Evolutionary conservation across 2,329 filamentous ascomycete genomes (phyloP), one percentile per base, ranked within the genome.

Genomic region (Hypoxylon sp.): DNA sequence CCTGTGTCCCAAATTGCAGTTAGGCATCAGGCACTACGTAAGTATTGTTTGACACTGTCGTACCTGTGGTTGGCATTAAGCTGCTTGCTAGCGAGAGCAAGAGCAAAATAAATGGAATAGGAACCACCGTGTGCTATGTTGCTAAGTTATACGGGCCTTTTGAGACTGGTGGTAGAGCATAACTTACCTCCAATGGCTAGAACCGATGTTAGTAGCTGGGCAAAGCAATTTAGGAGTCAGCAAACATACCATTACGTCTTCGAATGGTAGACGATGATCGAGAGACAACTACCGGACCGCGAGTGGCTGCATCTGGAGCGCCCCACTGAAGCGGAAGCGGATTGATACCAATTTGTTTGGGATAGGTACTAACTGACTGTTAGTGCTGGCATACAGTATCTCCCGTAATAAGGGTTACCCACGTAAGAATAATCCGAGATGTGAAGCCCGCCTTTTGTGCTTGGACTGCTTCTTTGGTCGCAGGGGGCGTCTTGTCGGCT

Each of bases 31-130:
- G 31, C 42, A 33, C 5, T 22, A 37, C 11, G 46, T 29, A 35
- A 39, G 29, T 46, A 22, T 26, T 44, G 11, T 37, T 33, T 39
- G 26, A 46, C 33, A n/a, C 59, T 54, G 33, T 22, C 81, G 60
- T 77, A 87, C 86, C 81, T 92, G 81, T 98, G 94, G 73, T 97
- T 91, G 44, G 89, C 86, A 68, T 93, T 89, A 64, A 98, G 87
- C 78, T 98, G 92, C 75, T 95, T 94, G 78, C 93, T 96, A 22
- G 95, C 95, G 71, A 98, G 90, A 11, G 95, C 95, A 29, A 98
- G 87, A 22, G 95, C 95, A 78, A 97, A 94, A 83, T 98, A 98
- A 71, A 98, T 95, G 68, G 93, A 94, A 80, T 99, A 98, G 3
- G 94, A 98, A 63, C 96, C 95, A 70, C 96, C 95, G 89, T 78